Percentiles rank a stretch among this genome's conserved stretches.
phyloP scores from a whole-genome alignment of 495 filamentous ascomycete genomes.

The Hypoxylon rickii region DNA sequence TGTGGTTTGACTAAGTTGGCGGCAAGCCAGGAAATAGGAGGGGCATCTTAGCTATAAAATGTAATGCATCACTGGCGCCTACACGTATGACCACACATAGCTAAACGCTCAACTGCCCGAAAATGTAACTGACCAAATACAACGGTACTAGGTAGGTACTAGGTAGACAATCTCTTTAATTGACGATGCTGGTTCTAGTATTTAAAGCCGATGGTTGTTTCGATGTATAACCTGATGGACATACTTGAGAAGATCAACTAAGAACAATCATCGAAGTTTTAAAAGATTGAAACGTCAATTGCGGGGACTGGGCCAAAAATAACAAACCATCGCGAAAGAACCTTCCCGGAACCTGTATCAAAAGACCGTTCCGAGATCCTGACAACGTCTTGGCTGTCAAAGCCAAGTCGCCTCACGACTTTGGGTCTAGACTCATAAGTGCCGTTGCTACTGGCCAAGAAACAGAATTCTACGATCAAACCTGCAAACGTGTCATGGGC shows the following conservation, averaged over 20 bases:
- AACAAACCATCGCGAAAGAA: constrained; percentile 12
- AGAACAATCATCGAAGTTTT: too few species aligned
- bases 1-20: background rate
- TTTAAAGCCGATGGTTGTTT: too few species aligned
- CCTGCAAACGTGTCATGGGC: too few species aligned
- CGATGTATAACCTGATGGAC: too few species aligned
- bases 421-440: constrained; percentile 6
- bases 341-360: constrained; percentile 27
- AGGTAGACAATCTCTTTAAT: too few species aligned
- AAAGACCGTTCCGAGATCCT: constrained; percentile 22
- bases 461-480: constrained; percentile 7
- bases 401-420: constrained; percentile 38
- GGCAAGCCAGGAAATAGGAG: constrained; percentile 13
- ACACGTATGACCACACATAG: background rate
- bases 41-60: constrained; percentile 1
- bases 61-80: constrained; percentile 13
- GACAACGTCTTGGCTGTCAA: constrained; percentile 25
- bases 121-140: too few species aligned
- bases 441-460: constrained; percentile 19
- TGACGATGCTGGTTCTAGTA: too few species aligned
- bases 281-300: too few species aligned
- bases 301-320: constrained; percentile 25
- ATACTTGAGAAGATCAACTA: too few species aligned
- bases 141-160: too few species aligned
- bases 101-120: background rate